These are phyloP conservation scores for Dorcoceras hygrometricum DNA, from an alignment of 257 asterid species.

Conservation along the genomic window DNA sequence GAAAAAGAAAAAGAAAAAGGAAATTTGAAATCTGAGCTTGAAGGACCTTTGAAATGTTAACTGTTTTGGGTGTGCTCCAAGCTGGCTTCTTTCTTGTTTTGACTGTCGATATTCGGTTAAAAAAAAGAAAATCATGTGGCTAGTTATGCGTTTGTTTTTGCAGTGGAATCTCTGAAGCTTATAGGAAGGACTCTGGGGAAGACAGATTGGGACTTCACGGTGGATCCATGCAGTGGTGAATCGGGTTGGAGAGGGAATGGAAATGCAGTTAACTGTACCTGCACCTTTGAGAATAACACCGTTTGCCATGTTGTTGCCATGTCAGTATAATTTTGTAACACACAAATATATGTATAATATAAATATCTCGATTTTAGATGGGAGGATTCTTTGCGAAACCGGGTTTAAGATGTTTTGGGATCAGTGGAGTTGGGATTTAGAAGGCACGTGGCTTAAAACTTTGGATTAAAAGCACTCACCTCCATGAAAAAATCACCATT, in stretches of 20 bases:
- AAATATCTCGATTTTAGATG: not conserved
- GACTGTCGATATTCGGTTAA: not conserved
- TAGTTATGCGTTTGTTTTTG: not conserved
- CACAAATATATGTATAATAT: not conserved
- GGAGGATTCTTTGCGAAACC: not conserved
- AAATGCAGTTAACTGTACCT: conserved; percentile 43
- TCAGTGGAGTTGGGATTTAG: not conserved
- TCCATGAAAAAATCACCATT: not conserved
- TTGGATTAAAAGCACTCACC: not conserved
- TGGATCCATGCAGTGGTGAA: conserved; percentile 54
- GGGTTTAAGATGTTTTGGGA: not conserved
- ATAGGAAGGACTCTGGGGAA: conserved; percentile 47
- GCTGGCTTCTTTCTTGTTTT: not conserved
- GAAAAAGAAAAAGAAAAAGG: not conserved
- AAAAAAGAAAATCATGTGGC: no score
- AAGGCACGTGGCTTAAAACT: not conserved
- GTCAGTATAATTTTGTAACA: conserved; percentile 29
- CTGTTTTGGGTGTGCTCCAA: not conserved
- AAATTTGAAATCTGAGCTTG: not conserved
- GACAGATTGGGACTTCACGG: conserved; percentile 47
- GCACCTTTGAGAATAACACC: conserved; percentile 35
- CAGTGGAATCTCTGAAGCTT: conserved; percentile 44
- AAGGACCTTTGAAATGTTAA: not conserved
- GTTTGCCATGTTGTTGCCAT: conserved; percentile 57
- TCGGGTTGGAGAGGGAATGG: conserved; percentile 39